Evolutionary conservation across 116 monocot genomes (phyloP).

Genomic region (Trichopus zeylanicus): DNA sequence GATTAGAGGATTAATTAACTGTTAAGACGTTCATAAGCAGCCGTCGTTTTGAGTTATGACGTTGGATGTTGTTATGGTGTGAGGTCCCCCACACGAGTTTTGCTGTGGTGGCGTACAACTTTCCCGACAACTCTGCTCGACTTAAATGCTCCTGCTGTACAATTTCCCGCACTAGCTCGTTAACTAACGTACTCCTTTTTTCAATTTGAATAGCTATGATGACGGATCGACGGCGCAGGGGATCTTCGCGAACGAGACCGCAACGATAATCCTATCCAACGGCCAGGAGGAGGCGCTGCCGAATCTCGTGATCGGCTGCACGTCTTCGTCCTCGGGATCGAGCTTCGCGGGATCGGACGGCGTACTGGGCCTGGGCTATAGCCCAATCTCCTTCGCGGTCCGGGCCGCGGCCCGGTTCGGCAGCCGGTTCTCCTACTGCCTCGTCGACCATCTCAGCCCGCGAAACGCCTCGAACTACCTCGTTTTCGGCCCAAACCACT

Average conservation of each 20-base stretch:
- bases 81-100: no score
- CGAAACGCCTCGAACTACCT: constrained; percentile 59
- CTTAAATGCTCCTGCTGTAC: no score
- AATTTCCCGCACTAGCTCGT: no score
- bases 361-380: constrained; percentile 81
- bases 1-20: no score
- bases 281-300: constrained; percentile 35
- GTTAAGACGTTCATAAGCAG: no score
- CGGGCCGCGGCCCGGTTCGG: constrained; percentile 38
- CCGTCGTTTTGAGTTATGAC: no score
- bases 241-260: constrained; percentile 63
- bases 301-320: constrained; percentile 68
- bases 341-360: constrained; percentile 60
- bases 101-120: no score
- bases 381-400: constrained; percentile 57
- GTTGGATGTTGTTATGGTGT: no score
- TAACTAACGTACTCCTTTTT: not conserved
- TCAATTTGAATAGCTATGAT: constrained; percentile 37
- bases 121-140: no score
- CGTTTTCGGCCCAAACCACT: constrained; percentile 46
- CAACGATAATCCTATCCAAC: constrained; percentile 38
- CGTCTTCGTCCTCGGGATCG: constrained; percentile 36
- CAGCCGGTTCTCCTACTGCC: constrained; percentile 85
- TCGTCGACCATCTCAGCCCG: constrained; percentile 94
- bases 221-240: constrained; percentile 66